Evolutionary conservation across 2,329 filamentous ascomycete species (phyloP).

Genomic region (Podosphaera fusca): DNA sequence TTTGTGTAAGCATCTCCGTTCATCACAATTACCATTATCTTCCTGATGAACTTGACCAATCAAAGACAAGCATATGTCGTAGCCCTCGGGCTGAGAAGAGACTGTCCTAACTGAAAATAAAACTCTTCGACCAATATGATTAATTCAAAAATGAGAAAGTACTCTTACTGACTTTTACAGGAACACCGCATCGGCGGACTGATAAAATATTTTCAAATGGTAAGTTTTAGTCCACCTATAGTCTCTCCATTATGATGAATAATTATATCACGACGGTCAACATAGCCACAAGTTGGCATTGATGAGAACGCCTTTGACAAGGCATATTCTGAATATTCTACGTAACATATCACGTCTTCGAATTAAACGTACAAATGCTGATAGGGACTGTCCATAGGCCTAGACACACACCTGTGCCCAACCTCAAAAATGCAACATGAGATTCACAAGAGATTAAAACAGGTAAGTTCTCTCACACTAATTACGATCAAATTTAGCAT

Average conservation of each 20-base stretch:
- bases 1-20: too few species aligned
- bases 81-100: constrained; percentile 38
- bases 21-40: constrained; percentile 4
- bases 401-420: too few species aligned
- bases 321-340: constrained; percentile 19
- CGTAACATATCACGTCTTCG: too few species aligned
- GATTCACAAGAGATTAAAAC: too few species aligned
- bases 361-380: too few species aligned
- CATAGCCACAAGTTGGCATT: constrained; percentile 48
- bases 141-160: too few species aligned
- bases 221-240: constrained; percentile 4
- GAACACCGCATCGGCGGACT: too few species aligned
- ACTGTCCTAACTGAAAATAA: constrained; percentile 25
- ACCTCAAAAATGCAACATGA: too few species aligned
- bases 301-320: constrained; percentile 65
- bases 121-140: constrained; percentile 4
- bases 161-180: too few species aligned
- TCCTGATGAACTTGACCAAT: constrained; percentile 64
- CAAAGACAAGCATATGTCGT: constrained; percentile 97
- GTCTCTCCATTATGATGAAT: constrained; percentile 37
- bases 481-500: too few species aligned
- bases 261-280: constrained; percentile 70
- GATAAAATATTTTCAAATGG: background rate
- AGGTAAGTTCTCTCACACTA: too few species aligned
- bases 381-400: too few species aligned